Percentiles rank a stretch among this genome's conserved stretches.
Conservation (phyloP, 2,329 filamentous ascomycete species). For the Talaromyces rugulosus region DNA sequence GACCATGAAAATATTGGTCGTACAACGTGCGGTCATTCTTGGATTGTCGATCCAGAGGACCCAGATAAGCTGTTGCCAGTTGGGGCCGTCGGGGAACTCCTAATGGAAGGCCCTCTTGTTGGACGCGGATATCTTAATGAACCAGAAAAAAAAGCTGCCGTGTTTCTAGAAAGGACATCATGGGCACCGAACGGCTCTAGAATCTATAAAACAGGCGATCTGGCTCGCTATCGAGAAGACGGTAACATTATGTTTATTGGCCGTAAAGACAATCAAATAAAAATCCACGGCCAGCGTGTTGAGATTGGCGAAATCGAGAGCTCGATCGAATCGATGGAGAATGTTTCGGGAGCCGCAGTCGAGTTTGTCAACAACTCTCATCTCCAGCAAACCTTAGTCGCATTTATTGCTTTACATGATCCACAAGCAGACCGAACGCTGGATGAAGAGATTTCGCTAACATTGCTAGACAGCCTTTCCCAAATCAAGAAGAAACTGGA, state of each 20-base stretch:
- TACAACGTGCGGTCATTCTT: slow-evolving; percentile 36
- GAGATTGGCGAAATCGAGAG: slow-evolving; percentile 39
- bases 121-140: slow-evolving; percentile 45
- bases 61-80: slow-evolving; percentile 40
- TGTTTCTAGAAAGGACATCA: slow-evolving; percentile 33
- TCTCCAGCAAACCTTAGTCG: not conserved
- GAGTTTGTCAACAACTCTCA: too few species aligned
- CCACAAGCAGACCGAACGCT: too few species aligned
- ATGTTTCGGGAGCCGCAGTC: not conserved
- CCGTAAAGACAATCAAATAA: slow-evolving; percentile 35
- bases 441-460: too few species aligned
- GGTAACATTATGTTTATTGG: slow-evolving; percentile 31
- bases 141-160: slow-evolving; percentile 28
- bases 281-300: slow-evolving; percentile 38
- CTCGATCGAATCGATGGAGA: slow-evolving; percentile 34
- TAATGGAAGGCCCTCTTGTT: slow-evolving; percentile 37
- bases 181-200: slow-evolving; percentile 31
- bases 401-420: too few species aligned
- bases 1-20: slow-evolving; percentile 32
- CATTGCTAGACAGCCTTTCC: too few species aligned
- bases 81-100: slow-evolving; percentile 33
- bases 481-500: too few species aligned
- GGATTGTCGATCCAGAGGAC: slow-evolving; percentile 47
- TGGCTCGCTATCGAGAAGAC: slow-evolving; percentile 28
- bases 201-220: slow-evolving; percentile 32